phyloP scores from a whole-genome alignment of 768 basidiomycete species.

The Calvatia gigantea region DNA sequence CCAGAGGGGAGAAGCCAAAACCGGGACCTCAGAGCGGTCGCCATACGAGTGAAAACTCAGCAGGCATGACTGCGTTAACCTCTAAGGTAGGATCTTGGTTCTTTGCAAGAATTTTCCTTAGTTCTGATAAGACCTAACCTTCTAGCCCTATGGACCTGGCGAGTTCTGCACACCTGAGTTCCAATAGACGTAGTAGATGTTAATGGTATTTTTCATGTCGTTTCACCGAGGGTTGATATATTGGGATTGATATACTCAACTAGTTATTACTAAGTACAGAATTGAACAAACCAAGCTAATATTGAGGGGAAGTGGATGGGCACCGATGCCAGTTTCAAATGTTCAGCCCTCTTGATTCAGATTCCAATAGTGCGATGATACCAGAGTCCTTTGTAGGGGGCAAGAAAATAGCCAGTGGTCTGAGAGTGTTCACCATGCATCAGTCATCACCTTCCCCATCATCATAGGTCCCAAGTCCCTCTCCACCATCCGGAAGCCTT shows the following conservation, averaged over 20 bases:
- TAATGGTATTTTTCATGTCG: not conserved
- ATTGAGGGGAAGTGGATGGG: no score
- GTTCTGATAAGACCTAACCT: constrained; percentile 14
- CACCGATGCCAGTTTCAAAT: no score
- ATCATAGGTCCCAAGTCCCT: constrained; percentile 69
- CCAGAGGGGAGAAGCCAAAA: constrained; percentile 82
- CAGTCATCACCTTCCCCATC: constrained; percentile 83
- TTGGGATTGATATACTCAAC: no score
- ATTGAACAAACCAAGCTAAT: no score
- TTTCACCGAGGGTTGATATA: no score
- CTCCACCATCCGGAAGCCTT: constrained; percentile 69
- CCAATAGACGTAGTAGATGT: constrained; percentile 26
- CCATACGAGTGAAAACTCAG: constrained; percentile 89
- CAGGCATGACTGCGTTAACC: constrained; percentile 78
- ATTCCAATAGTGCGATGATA: no score
- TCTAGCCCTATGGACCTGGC: constrained; percentile 90
- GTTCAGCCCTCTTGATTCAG: no score
- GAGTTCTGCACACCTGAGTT: constrained; percentile 88
- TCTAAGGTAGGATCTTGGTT: constrained; percentile 51
- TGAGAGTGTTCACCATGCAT: no score
- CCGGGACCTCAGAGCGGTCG: constrained; percentile 92
- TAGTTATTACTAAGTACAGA: no score
- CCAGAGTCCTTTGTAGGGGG: no score
- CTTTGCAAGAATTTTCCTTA: not conserved
- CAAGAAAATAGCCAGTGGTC: no score